Conservation (phyloP, 1,284 basidiomycete species). For the Puccinia coronata region DNA sequence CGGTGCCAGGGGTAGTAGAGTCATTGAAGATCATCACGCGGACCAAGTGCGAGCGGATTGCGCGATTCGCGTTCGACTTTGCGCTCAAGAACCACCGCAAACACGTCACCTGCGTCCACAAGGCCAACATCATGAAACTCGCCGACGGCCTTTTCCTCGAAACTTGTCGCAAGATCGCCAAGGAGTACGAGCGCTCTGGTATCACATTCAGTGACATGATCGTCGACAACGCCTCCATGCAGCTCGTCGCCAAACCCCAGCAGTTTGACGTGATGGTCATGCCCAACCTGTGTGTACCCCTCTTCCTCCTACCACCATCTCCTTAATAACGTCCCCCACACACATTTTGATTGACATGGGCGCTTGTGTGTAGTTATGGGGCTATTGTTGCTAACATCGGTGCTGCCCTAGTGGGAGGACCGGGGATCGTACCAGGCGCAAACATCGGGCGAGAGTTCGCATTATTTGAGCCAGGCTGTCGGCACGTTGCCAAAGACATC, state of each 20-base stretch:
- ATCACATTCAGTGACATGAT: conserved; percentile 98
- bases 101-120: conserved; percentile 99
- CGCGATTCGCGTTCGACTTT: conserved; percentile 97
- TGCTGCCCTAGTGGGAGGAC: conserved; percentile 59
- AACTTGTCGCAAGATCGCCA: conserved; percentile 92
- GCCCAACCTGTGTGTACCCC: conserved; percentile 67
- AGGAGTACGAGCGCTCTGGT: conserved; percentile 87
- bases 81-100: conserved; percentile 95
- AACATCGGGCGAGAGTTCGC: conserved; percentile 59
- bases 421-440: conserved; percentile 58
- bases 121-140: conserved; percentile 99
- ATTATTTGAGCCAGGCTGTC: conserved; percentile 59
- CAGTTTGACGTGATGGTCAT: conserved; percentile 99
- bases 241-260: conserved; percentile 88
- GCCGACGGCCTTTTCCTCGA: conserved; percentile 99
- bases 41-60: conserved; percentile 93
- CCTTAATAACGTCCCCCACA: neutral
- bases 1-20: conserved; percentile 97
- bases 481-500: conserved; percentile 60
- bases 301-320: neutral
- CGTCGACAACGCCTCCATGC: conserved; percentile 99
- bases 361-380: conserved; percentile 53
- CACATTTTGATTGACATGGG: neutral
- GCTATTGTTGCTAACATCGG: conserved; percentile 60
- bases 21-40: conserved; percentile 95